phyloP scores from a whole-genome alignment of 2,329 filamentous ascomycete genomes.

The Ceratocystis variospora region DNA sequence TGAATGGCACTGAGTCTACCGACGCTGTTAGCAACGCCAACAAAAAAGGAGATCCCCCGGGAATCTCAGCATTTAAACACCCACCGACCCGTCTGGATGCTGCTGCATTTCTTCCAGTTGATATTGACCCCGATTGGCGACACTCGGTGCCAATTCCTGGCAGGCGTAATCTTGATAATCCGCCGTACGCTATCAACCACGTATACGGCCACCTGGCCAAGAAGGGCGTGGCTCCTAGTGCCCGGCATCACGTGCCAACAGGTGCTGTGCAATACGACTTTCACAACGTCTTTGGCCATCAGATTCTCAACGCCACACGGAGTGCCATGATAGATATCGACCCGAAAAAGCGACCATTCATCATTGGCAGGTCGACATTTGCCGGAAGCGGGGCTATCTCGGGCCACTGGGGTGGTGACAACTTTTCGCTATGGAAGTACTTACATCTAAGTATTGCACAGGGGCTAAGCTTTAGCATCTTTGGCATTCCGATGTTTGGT shows the following conservation, averaged over 20 bases:
- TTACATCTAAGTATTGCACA: conserved; percentile 69
- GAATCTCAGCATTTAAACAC: too few species aligned
- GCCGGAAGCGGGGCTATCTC: conserved; percentile 61
- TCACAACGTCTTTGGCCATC: conserved; percentile 65
- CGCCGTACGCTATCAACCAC: conserved; percentile 65
- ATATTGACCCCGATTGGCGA: conserved; percentile 15
- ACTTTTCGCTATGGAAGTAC: conserved; percentile 54
- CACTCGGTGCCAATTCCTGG: conserved; percentile 47
- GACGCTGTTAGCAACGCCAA: conserved; percentile 21
- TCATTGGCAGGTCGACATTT: conserved; percentile 73
- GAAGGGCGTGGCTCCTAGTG: conserved; percentile 43
- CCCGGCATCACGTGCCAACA: conserved; percentile 50
- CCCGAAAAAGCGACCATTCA: conserved; percentile 60
- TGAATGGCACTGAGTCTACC: conserved; percentile 37
- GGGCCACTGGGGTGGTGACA: conserved; percentile 75
- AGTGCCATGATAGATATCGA: conserved; percentile 50
- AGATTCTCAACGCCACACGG: conserved; percentile 66
- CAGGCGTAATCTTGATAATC: conserved; percentile 53
- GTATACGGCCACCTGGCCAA: conserved; percentile 45
- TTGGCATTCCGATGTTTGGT: conserved; percentile 55
- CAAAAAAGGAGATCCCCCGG: not conserved
- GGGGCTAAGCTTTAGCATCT: conserved; percentile 58
- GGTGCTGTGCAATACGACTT: conserved; percentile 66
- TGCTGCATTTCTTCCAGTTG: conserved; percentile 8
- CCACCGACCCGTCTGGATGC: not conserved